Base-by-base conservation (phyloP, 331 rosid genomes). In the Arachis monticola region DNA sequence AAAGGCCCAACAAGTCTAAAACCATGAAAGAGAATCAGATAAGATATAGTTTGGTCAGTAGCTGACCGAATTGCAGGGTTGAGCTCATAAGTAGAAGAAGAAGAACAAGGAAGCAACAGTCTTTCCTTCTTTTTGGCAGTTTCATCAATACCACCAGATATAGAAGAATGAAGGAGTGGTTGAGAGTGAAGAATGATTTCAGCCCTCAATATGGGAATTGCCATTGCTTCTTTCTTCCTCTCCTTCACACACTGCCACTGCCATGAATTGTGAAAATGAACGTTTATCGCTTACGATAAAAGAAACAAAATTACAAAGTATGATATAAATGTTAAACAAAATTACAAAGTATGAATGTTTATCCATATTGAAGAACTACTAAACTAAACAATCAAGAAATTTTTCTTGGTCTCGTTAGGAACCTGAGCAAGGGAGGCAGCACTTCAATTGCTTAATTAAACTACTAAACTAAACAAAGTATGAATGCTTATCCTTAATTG, bases 1-100 rank as follows among this genome's bases (percentile, higher is more conserved):
- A 59, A 71, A 27, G 32, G n/a, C 50, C 32, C 0, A 41, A 41
- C 57, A 58, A 42, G 27, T 27, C 60, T 27, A 14, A 58, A 27
- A 67, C 17, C 62, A 53, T 11, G 1, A 1, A 30, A 60, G 27
- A 22, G 38, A 64, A 47, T 5, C 1, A 66, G 10, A 72, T 65
- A 59, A 27, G 70, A 35, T 67, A 58, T 31, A 30, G 6, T 55
- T 55, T 1, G 10, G 6, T 55, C 17, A 5, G 10, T n/a, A 53
- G 42, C 88, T 83, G 74, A 92, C 97, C 87, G 83, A 70, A 80
- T 73, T 22, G 75, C 52, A 76, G 94, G 87, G 62, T 82, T 79
- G 60, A 82, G 75, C 75, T 83, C 83, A 12, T 91, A 84, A 10
- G 87, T 56, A 79, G 84, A 77, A 69, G 83, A 83, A 59, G 22